These are phyloP conservation scores for Ceratobasidium theobromae DNA, from an alignment of 1,284 basidiomycete species.

Conservation along the genomic window DNA sequence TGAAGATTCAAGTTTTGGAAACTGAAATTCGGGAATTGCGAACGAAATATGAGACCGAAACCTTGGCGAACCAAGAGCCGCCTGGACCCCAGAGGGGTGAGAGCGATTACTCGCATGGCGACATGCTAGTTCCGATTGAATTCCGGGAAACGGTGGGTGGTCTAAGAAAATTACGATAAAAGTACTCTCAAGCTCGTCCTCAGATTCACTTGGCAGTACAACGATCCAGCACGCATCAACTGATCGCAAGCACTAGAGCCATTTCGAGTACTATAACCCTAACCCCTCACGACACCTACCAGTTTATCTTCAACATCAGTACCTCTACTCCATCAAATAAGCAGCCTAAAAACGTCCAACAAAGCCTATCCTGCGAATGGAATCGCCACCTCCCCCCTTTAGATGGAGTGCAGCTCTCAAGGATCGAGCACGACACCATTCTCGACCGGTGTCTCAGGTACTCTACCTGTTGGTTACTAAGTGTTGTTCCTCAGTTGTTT, in stretches of 20 bases:
- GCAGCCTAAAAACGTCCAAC: background rate
- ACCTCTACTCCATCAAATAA: background rate
- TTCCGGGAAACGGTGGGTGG: too few species aligned
- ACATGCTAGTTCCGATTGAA: too few species aligned
- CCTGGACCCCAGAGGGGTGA: background rate
- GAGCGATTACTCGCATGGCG: too few species aligned
- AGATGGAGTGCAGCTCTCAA: conserved; percentile 7
- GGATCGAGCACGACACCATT: conserved; percentile 40
- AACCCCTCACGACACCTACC: background rate
- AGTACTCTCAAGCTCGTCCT: too few species aligned
- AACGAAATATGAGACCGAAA: background rate
- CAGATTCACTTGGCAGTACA: too few species aligned
- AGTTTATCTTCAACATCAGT: conserved; percentile 12
- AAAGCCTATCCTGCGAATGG: conserved; percentile 7
- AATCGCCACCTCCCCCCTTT: background rate
- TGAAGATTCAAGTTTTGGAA: background rate
- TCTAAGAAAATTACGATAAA: too few species aligned
- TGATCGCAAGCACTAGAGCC: background rate
- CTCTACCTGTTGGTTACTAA: conserved; percentile 59
- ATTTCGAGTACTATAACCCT: background rate
- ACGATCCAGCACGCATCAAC: too few species aligned
- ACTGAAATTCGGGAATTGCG: background rate
- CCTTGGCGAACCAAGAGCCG: background rate
- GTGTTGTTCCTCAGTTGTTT: conserved; percentile 52
- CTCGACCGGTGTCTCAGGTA: conserved; percentile 62